Conservation (phyloP, 1,139 yeast species). For the Magnusiomyces sp. region DNA sequence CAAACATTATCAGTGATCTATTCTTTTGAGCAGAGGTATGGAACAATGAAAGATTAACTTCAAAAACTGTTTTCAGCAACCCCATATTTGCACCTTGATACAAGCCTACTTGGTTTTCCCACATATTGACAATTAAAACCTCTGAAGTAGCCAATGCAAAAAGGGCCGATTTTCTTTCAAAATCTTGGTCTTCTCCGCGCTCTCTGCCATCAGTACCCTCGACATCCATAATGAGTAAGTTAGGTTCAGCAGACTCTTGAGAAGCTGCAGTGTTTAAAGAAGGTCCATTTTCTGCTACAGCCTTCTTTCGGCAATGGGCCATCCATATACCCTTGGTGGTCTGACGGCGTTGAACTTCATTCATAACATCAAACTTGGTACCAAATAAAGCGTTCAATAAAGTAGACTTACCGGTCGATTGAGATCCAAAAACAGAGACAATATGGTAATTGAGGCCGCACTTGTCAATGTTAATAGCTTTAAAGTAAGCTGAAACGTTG, state of each 20-base stretch:
- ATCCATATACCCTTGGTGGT: conserved; percentile 96
- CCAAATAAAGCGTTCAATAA: conserved; percentile 75
- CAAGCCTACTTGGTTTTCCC: conserved; percentile 96
- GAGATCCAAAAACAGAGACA: conserved; percentile 93
- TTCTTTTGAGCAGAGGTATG: conserved; percentile 36
- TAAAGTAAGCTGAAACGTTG: conserved; percentile 29
- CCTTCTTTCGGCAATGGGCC: conserved; percentile 39
- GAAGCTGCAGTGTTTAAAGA: conserved; percentile 11
- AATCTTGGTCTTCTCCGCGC: conserved; percentile 96
- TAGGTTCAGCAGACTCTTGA: conserved; percentile 5
- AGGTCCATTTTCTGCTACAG: background rate
- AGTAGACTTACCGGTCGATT: conserved; percentile 93
- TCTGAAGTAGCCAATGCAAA: conserved; percentile 92
- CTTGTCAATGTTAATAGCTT: conserved; percentile 30
- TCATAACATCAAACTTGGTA: conserved; percentile 89
- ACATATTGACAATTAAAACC: conserved; percentile 79
- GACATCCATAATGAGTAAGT: conserved; percentile 81
- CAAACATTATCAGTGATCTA: conserved; percentile 73
- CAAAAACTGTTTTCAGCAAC: conserved; percentile 86
- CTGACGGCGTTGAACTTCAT: conserved; percentile 61
- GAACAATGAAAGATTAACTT: conserved; percentile 81
- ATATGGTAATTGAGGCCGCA: conserved; percentile 76
- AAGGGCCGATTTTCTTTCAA: conserved; percentile 90
- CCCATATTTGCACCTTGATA: conserved; percentile 99
- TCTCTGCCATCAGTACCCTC: conserved; percentile 98